Evolutionary conservation across 2,329 filamentous ascomycete species (phyloP).

Genomic region (Penicillium brevicompactum): DNA sequence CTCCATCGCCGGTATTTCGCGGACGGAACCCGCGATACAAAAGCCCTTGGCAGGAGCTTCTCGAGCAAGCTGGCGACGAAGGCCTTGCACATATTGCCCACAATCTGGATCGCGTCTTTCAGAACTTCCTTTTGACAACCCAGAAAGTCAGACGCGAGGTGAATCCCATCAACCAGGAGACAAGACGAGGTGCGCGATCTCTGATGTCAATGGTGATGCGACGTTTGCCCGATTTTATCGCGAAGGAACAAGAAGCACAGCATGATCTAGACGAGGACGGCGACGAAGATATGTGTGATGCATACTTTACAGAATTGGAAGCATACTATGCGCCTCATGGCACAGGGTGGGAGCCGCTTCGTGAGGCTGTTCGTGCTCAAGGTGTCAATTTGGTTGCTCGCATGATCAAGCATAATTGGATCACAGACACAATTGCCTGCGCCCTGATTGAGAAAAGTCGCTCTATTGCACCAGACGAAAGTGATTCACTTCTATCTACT

Average conservation of each 20-base stretch:
- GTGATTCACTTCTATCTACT: conserved; percentile 36
- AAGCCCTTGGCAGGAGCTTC: conserved; percentile 37
- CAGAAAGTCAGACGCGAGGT: conserved; percentile 12
- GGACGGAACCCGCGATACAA: conserved; percentile 31
- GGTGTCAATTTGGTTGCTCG: conserved; percentile 41
- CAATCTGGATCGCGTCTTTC: conserved; percentile 37
- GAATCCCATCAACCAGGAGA: background rate
- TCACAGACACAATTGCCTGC: conserved; percentile 34
- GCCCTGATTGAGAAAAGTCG: conserved; percentile 37
- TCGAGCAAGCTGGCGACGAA: conserved; percentile 35
- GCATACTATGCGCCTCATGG: conserved; percentile 38
- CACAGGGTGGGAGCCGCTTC: conserved; percentile 43
- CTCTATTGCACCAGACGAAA: conserved; percentile 38
- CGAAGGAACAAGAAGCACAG: conserved; percentile 38
- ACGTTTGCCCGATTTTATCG: conserved; percentile 42
- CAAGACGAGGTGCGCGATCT: conserved; percentile 33
- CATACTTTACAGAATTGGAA: conserved; percentile 46
- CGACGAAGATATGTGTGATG: conserved; percentile 43
- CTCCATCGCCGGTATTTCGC: conserved; percentile 27
- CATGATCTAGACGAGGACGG: conserved; percentile 35
- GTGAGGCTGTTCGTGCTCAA: conserved; percentile 44
- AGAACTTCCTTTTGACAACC: conserved; percentile 42
- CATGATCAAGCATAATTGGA: conserved; percentile 39
- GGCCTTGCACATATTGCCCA: conserved; percentile 39
- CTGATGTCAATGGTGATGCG: conserved; percentile 40